Conservation (phyloP, 139 green algal species). For the Chlorella sp. region DNA sequence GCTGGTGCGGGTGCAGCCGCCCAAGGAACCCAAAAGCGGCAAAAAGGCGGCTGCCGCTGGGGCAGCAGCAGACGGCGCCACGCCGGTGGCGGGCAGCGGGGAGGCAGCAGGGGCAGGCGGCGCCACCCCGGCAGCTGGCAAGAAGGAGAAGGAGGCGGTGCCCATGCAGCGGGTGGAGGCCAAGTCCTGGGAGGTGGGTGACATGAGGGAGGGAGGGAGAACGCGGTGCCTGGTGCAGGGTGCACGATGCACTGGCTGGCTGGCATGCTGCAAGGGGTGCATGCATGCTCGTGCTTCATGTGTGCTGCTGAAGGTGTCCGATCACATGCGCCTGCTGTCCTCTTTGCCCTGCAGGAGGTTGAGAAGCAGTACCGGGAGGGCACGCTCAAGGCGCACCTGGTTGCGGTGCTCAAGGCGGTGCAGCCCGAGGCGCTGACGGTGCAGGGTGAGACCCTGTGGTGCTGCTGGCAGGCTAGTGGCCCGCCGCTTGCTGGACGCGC, state of each 20-base stretch:
- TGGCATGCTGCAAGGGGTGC: no score
- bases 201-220: no score
- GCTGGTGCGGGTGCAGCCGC: background rate
- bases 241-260: background rate
- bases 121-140: background rate
- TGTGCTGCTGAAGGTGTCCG: no score
- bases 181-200: slow-evolving; percentile 21
- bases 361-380: slow-evolving; percentile 39
- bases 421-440: slow-evolving; percentile 19
- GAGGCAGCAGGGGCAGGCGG: background rate
- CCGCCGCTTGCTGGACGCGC: background rate
- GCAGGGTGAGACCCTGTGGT: background rate
- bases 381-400: slow-evolving; percentile 19
- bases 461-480: no score
- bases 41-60: slow-evolving; percentile 14
- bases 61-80: background rate
- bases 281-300: no score
- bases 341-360: slow-evolving; percentile 16
- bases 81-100: background rate
- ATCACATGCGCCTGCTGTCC: no score
- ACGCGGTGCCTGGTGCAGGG: background rate
- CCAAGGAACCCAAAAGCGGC: slow-evolving; percentile 14
- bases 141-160: slow-evolving; percentile 9
- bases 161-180: slow-evolving; percentile 10
- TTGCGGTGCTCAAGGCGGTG: slow-evolving; percentile 29